phyloP scores from a whole-genome alignment of 495 filamentous ascomycete species.

The Podospora pseudopauciseta region DNA sequence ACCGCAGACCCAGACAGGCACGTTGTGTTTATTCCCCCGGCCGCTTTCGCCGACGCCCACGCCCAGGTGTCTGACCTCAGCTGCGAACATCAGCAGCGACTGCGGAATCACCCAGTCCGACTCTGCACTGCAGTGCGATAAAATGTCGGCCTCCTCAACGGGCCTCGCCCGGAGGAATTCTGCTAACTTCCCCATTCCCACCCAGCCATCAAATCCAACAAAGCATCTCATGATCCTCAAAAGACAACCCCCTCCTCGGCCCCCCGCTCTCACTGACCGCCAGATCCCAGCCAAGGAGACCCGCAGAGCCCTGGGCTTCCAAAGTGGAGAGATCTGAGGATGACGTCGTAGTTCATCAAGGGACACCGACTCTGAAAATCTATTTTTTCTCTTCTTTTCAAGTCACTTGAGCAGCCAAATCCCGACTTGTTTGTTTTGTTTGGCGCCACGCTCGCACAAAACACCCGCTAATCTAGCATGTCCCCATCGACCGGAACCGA shows the following conservation, averaged over 20 bases:
- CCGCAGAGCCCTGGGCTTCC: not conserved
- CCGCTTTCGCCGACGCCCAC: not conserved
- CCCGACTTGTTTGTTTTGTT: slow-evolving; percentile 1
- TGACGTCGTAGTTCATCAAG: not conserved
- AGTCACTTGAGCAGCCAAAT: not conserved
- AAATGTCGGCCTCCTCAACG: not conserved
- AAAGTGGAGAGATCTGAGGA: slow-evolving; percentile 1
- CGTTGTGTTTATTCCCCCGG: not conserved
- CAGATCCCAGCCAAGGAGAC: slow-evolving; percentile 2
- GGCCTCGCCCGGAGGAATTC: not conserved
- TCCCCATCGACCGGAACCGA: slow-evolving; percentile 12
- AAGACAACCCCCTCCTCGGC: not conserved
- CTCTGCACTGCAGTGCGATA: not conserved
- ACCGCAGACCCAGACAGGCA: not conserved
- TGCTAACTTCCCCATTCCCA: not conserved
- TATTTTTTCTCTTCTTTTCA: slow-evolving; percentile 1
- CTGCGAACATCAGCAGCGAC: not conserved
- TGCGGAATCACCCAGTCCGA: slow-evolving; percentile 1
- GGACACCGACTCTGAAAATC: not conserved
- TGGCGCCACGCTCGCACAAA: slow-evolving; percentile 1
- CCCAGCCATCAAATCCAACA: not conserved
- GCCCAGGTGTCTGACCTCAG: not conserved
- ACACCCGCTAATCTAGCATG: slow-evolving; percentile 13
- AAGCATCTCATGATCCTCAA: not conserved
- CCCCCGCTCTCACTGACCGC: slow-evolving; percentile 3